phyloP scores from a whole-genome alignment of 257 asterid species.

The Linderniella brevidens region DNA sequence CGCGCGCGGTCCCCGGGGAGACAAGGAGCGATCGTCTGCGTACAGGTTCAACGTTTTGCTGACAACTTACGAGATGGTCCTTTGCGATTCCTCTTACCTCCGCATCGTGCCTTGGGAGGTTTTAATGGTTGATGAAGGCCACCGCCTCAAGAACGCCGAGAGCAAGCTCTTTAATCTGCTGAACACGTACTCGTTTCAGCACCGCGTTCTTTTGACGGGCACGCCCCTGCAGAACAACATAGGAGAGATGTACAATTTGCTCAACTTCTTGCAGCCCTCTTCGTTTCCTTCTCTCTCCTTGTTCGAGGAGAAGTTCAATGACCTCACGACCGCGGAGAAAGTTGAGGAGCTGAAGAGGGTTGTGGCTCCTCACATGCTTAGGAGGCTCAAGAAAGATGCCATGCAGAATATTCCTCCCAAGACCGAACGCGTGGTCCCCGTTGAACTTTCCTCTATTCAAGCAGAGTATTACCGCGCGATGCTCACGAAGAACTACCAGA shows the following conservation, averaged over 20 bases:
- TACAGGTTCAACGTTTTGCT: conserved; percentile 80
- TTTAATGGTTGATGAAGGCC: conserved; percentile 99
- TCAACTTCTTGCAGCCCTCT: conserved; percentile 79
- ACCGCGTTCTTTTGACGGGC: conserved; percentile 84
- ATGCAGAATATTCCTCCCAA: conserved; percentile 97
- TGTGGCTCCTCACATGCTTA: conserved; percentile 97
- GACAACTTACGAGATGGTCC: conserved; percentile 94
- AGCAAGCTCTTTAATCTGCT: conserved; percentile 85
- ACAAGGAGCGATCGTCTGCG: conserved; percentile 36
- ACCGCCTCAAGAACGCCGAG: conserved; percentile 75
- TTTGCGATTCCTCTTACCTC: conserved; percentile 64
- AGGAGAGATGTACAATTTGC: conserved; percentile 94
- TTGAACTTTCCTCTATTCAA: conserved; percentile 88
- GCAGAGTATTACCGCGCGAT: conserved; percentile 98
- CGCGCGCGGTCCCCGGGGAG: conserved; percentile 30
- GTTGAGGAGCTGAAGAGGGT: conserved; percentile 96
- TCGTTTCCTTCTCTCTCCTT: conserved; percentile 84
- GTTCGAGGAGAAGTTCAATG: conserved; percentile 87
- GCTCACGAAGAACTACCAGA: conserved; percentile 95
- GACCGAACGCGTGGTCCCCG: conserved; percentile 94
- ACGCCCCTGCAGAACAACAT: conserved; percentile 98
- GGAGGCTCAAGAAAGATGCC: conserved; percentile 91
- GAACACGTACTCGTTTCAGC: conserved; percentile 84
- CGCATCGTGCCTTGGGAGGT: conserved; percentile 98
- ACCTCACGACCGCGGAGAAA: conserved; percentile 80